Conservation (phyloP, 2,329 filamentous ascomycete genomes). For the Epichloe uncinata region DNA sequence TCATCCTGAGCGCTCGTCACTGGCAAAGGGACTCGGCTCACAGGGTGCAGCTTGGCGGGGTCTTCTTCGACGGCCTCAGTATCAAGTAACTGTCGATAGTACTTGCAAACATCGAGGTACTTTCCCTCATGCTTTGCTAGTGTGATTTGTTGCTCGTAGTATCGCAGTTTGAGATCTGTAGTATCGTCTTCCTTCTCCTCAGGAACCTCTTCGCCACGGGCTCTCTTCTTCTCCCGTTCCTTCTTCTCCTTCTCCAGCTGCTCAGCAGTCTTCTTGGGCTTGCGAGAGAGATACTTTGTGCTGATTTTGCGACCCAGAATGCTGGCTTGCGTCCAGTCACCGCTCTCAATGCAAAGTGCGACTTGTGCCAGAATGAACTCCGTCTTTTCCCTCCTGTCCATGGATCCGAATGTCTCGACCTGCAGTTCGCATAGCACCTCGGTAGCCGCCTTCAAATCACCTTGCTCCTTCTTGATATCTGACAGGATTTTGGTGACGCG, state of each 20-base stretch:
- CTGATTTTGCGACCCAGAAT: constrained; percentile 96
- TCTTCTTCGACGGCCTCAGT: constrained; percentile 93
- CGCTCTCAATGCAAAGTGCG: constrained; percentile 83
- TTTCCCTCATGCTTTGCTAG: constrained; percentile 95
- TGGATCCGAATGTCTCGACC: constrained; percentile 97
- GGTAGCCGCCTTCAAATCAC: constrained; percentile 76
- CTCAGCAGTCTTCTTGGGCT: constrained; percentile 80
- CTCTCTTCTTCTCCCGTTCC: constrained; percentile 74
- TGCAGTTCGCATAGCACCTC: constrained; percentile 95
- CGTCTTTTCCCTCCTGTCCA: constrained; percentile 94
- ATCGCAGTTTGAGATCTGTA: constrained; percentile 88
- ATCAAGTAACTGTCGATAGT: constrained; percentile 93
- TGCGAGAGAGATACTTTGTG: constrained; percentile 80
- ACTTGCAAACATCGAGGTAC: constrained; percentile 94
- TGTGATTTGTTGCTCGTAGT: constrained; percentile 94
- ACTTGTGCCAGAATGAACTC: constrained; percentile 97
- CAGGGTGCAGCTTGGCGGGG: constrained; percentile 68
- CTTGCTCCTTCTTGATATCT: constrained; percentile 93
- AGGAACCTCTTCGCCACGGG: constrained; percentile 64
- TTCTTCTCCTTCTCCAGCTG: constrained; percentile 85
- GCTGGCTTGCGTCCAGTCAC: constrained; percentile 89
- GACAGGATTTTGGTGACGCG: constrained; percentile 91
- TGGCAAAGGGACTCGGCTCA: constrained; percentile 30
- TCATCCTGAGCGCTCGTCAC: not conserved
- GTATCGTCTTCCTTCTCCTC: constrained; percentile 76